phyloP scores from a whole-genome alignment of 176 grass and related monocot species.

The Eleusine coracana region DNA sequence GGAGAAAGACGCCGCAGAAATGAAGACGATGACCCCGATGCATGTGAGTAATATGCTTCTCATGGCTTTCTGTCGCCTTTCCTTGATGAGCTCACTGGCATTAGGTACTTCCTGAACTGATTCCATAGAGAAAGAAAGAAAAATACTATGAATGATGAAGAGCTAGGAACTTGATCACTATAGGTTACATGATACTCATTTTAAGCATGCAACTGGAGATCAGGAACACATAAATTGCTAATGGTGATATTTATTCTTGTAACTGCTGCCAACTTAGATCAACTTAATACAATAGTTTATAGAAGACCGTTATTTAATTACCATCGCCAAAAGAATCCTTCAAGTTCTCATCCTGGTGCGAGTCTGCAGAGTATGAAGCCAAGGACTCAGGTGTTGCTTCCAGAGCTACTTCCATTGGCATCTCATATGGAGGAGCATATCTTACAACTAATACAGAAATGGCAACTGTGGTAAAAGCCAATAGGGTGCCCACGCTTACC shows the following conservation, averaged over 20 bases:
- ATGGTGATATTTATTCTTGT: neutral
- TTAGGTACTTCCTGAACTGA: constrained; percentile 37
- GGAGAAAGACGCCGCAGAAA: constrained; percentile 57
- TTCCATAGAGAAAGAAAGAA: neutral
- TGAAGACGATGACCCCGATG: constrained; percentile 50
- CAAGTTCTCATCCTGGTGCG: constrained; percentile 23
- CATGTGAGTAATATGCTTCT: constrained; percentile 58
- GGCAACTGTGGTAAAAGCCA: constrained; percentile 76
- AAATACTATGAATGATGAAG: constrained; percentile 10
- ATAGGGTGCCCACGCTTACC: constrained; percentile 91
- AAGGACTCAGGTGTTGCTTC: constrained; percentile 50
- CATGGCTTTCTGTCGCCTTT: constrained; percentile 61
- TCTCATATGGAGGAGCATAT: constrained; percentile 76
- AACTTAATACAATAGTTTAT: neutral
- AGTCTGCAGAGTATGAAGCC: constrained; percentile 28
- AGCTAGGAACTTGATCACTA: neutral
- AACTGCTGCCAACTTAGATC: neutral
- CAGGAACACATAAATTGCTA: neutral
- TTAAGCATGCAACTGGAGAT: neutral
- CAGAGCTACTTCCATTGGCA: constrained; percentile 49
- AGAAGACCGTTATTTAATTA: constrained; percentile 16
- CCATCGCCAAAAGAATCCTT: constrained; percentile 36
- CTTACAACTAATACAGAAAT: constrained; percentile 82
- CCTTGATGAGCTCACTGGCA: constrained; percentile 31
- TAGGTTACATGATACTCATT: neutral